A percentile compares a stretch with the other conserved stretches of the same genome.
These are phyloP conservation scores for Coemansia sp. DNA, from an alignment of 192 early-diverging fungal species.

Conservation along the genomic window DNA sequence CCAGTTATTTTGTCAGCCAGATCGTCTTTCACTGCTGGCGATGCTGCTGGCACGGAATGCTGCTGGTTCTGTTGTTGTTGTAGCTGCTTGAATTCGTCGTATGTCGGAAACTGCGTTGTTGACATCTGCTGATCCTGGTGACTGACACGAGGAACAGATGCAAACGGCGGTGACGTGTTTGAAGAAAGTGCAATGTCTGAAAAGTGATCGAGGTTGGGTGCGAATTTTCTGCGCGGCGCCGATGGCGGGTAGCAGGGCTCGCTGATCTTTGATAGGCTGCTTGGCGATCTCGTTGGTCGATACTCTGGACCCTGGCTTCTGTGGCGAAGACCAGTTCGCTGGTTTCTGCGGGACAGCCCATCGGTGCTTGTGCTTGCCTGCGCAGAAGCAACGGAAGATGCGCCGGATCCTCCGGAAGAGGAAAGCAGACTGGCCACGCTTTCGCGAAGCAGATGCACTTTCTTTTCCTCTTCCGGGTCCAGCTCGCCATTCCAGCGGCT, in stretches of 20 bases:
- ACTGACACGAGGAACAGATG: background rate
- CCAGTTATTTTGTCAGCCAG: background rate
- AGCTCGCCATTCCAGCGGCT: slow-evolving; percentile 8
- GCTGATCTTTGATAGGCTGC: slow-evolving; percentile 47
- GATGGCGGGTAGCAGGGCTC: slow-evolving; percentile 50
- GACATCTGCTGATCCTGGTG: slow-evolving; percentile 7
- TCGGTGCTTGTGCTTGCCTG: slow-evolving; percentile 12
- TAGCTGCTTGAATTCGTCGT: slow-evolving; percentile 40
- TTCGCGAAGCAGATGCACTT: slow-evolving; percentile 47
- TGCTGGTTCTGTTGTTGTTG: slow-evolving; percentile 7
- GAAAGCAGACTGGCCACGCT: slow-evolving; percentile 48
- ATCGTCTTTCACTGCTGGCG: too few relatives aligned
- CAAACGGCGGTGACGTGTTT: slow-evolving; percentile 18
- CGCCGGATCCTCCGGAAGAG: slow-evolving; percentile 17
- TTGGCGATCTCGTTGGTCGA: slow-evolving; percentile 33
- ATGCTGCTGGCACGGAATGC: slow-evolving; percentile 5
- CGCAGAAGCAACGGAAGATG: slow-evolving; percentile 31
- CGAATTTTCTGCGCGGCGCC: slow-evolving; percentile 27
- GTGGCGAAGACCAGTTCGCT: slow-evolving; percentile 6
- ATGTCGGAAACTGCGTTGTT: slow-evolving; percentile 29
- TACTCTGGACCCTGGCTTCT: slow-evolving; percentile 1
- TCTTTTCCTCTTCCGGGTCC: slow-evolving; percentile 19
- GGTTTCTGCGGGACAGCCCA: slow-evolving; percentile 11
- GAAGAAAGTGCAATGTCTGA: slow-evolving; percentile 45
- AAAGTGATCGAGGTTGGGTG: slow-evolving; percentile 40